Base-by-base conservation (phyloP, 176 grass and related monocot species). In the Ananas comosus region DNA sequence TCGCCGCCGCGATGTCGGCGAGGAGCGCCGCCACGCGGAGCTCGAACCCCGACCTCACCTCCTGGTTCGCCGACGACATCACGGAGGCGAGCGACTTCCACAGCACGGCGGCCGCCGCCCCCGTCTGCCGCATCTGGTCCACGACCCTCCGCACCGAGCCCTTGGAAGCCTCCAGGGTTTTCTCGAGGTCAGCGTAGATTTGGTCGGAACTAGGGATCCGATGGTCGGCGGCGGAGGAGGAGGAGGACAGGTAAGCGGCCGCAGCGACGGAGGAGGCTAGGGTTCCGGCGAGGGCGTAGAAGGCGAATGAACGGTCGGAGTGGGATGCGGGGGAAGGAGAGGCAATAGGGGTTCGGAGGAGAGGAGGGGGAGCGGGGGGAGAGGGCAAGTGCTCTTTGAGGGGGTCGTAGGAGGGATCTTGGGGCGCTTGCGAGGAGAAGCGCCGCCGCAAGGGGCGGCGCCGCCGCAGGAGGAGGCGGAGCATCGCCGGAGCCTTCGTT, bases 41-140 rank as follows among this genome's bases (percentile, higher is more conserved):
- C 69, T 96, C 93, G 83, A 96, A 96, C 13, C 93, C 93, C 0
- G 86, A 83, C 10, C 88, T 73, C 65, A 96, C 93, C 68, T 86
- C 93, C 24, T 96, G 93, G 70, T 96, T 96, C 12, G 93, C 93
- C 19, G 93, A 92, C 11, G 93, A 92, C 1, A 96, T 74, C 50
- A 96, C 74, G 33, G 93, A 96, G 22, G 70, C 13, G 29, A 96
- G 89, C 12, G 89, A 92, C 76, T 78, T 84, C 81, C 79, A 92
- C 13, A 96, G 83, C 64, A 96, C 86, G 18, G 81, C 59, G n/a
- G 84, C 74, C 10, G 93, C 93, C 2, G 86, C 67, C 24, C 76
- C 77, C 10, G 93, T 96, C 33, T 87, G 86, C 24, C 74, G 75
- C 89, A 96, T 92, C 67, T 72, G 93, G 22, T 88, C 83, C 33